Evolutionary conservation across 768 basidiomycete genomes (phyloP).

Genomic region (Mycena latifolia): DNA sequence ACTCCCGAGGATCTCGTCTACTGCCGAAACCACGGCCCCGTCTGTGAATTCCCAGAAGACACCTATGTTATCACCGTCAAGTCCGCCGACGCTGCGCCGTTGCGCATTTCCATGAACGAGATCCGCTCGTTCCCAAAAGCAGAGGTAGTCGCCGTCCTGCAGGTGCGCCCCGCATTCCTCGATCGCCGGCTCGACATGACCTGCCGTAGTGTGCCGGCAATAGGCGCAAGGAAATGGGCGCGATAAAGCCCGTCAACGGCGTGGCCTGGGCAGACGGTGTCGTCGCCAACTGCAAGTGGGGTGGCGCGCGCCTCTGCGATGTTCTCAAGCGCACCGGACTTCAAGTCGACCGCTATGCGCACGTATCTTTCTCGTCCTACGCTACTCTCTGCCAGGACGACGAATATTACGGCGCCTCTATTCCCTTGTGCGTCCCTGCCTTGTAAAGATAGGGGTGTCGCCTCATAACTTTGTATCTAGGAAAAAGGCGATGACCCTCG

Average conservation of each 20-base stretch:
- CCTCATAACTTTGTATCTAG: not conserved
- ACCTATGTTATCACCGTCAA: conserved; percentile 56
- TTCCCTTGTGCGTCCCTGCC: not conserved
- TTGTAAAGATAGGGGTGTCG: too few relatives aligned
- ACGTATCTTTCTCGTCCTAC: conserved; percentile 73
- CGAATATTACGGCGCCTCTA: conserved; percentile 64
- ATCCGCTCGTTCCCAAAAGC: conserved; percentile 57
- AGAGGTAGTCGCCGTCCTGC: conserved; percentile 65
- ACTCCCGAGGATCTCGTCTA: conserved; percentile 78
- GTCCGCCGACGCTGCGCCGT: conserved; percentile 47
- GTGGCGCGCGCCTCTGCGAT: conserved; percentile 69
- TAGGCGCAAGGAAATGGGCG: conserved; percentile 73
- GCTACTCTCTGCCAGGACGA: conserved; percentile 74
- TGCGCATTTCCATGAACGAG: conserved; percentile 51
- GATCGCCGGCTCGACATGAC: conserved; percentile 5
- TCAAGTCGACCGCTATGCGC: conserved; percentile 47
- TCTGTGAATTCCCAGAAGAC: conserved; percentile 62
- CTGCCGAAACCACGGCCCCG: conserved; percentile 78
- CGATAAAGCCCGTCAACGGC: conserved; percentile 67
- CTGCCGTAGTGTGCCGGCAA: conserved; percentile 71
- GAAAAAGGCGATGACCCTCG: conserved; percentile 58
- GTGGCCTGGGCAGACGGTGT: conserved; percentile 77
- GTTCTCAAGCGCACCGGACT: conserved; percentile 63
- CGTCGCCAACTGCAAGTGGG: conserved; percentile 79
- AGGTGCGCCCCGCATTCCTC: conserved; percentile 52